These are phyloP conservation scores for Xylaria curta DNA, from an alignment of 495 filamentous ascomycete species.

Conservation along the genomic window DNA sequence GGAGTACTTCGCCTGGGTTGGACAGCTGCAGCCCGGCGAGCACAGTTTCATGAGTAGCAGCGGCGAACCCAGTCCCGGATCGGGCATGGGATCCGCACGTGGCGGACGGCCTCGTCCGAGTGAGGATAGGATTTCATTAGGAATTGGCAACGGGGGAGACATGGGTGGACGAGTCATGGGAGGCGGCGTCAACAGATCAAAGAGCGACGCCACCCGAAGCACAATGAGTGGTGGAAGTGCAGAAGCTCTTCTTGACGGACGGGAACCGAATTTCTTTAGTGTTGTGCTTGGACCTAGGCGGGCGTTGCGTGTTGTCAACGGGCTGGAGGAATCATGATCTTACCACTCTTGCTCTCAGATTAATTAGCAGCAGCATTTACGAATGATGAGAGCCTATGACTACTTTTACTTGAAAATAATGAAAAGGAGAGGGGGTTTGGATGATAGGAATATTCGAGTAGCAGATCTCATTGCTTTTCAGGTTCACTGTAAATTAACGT, in stretches of 20 bases:
- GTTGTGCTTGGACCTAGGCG: slow-evolving; percentile 74
- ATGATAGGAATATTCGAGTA: not conserved
- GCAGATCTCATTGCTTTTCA: not conserved
- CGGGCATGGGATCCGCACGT: slow-evolving; percentile 26
- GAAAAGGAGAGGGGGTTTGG: not conserved
- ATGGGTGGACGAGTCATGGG: not conserved
- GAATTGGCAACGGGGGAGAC: slow-evolving; percentile 22
- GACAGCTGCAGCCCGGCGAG: slow-evolving; percentile 40
- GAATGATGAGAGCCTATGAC: not conserved
- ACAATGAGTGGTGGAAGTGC: slow-evolving; percentile 45
- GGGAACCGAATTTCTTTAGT: slow-evolving; percentile 76
- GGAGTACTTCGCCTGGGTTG: slow-evolving; percentile 44
- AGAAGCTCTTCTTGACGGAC: slow-evolving; percentile 65
- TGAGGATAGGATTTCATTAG: slow-evolving; percentile 31
- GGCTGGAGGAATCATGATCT: slow-evolving; percentile 41
- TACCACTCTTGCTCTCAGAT: not conserved
- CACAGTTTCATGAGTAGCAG: slow-evolving; percentile 37
- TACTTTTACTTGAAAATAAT: not conserved
- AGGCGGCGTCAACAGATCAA: slow-evolving; percentile 31
- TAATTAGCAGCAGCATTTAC: not conserved
- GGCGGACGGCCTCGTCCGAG: slow-evolving; percentile 27
- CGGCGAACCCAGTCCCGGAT: slow-evolving; percentile 39
- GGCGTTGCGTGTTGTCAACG: slow-evolving; percentile 76
- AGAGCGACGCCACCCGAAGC: slow-evolving; percentile 45
- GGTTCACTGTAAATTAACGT: no score